Evolutionary conservation across 2,329 filamentous ascomycete species (phyloP), one percentile per base, ranked within the genome.

Genomic region (Colletotrichum echinochloae): DNA sequence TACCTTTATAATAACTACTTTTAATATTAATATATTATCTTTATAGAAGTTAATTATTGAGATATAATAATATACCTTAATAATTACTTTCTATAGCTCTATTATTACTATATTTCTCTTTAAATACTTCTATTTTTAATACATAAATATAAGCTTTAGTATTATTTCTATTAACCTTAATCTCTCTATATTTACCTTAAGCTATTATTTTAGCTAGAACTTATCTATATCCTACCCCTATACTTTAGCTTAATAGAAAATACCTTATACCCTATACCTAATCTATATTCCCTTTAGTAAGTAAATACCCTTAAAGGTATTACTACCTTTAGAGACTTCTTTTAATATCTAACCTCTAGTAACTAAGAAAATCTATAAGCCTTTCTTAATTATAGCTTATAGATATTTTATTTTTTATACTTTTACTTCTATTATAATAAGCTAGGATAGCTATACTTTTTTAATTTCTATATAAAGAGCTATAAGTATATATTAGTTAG

Each of bases 381-480:
- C 82, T 70, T 89, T 86, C 37, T 84, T 82, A 73, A 89, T 85
- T 37, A 86, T 80, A 0, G 88, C 84, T 65, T 83, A 80, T 0
- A 87, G 78, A 46, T 84, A 87, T 0, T 83, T 81, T 20, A 85
- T 75, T 9, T 76, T 72, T 1, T 77, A 76, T 0, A 80, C 81
- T 56, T 82, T 74, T 5, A 74, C 72, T 39, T 83, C 77, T 6
- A 74, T 76, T 48, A 82, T 79, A 35, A 74, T 28, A 5, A 69
- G 65, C 37, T 48, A 16, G 0, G 65, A 61, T 8, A 46, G 55
- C n/a, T 59, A 30, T 67, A 30, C 33, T 23, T 81, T 79, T 0
- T 74, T 74, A 26, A 86, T 82, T 72, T 88, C 86, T 0, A 75
- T 75, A 9, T 82, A 82, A 0, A 90, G 78, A 76, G 81, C 83